These are phyloP conservation scores for Naegleria fowleri DNA, from an alignment of 208 protist species.

Conservation along the genomic window DNA sequence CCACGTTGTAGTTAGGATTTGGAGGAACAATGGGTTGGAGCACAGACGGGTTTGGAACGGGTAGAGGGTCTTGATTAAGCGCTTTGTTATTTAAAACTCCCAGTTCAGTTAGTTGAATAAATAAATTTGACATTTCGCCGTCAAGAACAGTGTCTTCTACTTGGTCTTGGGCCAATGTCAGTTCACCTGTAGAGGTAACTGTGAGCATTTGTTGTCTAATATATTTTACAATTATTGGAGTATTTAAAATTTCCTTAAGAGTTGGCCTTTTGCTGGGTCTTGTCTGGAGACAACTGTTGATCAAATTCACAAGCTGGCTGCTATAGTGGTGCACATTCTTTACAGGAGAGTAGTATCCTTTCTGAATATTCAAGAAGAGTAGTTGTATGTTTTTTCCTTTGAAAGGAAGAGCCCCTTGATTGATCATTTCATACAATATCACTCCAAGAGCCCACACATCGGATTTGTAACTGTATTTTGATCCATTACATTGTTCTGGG, in stretches of 20 bases:
- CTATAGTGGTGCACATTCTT: conserved; percentile 27
- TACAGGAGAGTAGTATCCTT: conserved; percentile 43
- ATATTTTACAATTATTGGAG: conserved; percentile 18
- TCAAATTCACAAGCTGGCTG: conserved; percentile 20
- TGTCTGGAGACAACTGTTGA: conserved; percentile 35
- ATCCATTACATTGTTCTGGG: conserved; percentile 12
- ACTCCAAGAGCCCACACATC: conserved; percentile 30
- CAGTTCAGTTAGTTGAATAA: neutral
- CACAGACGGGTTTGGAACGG: neutral
- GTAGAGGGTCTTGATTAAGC: neutral
- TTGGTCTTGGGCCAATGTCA: neutral
- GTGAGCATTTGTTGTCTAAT: neutral
- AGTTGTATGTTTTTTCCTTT: conserved; percentile 43
- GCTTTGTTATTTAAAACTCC: neutral
- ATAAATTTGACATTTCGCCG: neutral
- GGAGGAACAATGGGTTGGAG: neutral
- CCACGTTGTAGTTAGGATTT: neutral
- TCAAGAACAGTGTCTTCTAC: neutral
- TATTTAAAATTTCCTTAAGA: conserved; percentile 6
- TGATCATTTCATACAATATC: conserved; percentile 44
- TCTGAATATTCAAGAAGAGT: conserved; percentile 43
- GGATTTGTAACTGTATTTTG: conserved; percentile 24
- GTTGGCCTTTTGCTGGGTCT: conserved; percentile 26
- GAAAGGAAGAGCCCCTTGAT: conserved; percentile 34
- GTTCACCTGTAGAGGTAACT: neutral